Evolutionary conservation across 225 moss, liverwort and hornwort species (phyloP).

Genomic region (Anthoceros angustus): DNA sequence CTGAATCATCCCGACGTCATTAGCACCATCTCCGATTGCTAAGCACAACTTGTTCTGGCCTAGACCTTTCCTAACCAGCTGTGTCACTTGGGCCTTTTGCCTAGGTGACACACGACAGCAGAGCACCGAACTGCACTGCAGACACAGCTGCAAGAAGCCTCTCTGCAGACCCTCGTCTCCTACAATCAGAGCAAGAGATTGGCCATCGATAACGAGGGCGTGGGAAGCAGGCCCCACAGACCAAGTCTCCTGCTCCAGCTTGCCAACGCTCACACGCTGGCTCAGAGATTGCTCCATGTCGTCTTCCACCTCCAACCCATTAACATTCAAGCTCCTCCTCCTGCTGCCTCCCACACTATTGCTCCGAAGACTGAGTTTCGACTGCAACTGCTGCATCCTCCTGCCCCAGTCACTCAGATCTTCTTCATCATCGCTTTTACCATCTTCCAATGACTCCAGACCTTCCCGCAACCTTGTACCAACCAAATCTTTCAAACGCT

Average conservation of each 20-base stretch:
- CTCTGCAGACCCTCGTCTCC: constrained; percentile 47
- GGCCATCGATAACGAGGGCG: constrained; percentile 80
- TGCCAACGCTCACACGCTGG: constrained; percentile 1
- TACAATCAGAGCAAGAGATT: constrained; percentile 61
- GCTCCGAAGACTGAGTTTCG: neutral
- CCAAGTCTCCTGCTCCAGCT: constrained; percentile 12
- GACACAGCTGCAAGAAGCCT: constrained; percentile 57
- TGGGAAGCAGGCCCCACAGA: constrained; percentile 10
- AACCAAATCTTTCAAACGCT: constrained; percentile 21
- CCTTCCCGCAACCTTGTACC: constrained; percentile 24
- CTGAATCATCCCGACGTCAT: constrained; percentile 98
- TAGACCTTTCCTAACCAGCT: constrained; percentile 61
- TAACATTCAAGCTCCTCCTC: neutral
- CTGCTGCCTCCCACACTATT: neutral
- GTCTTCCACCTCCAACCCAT: neutral
- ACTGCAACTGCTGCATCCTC: neutral
- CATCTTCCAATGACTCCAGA: neutral
- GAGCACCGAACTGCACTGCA: constrained; percentile 65
- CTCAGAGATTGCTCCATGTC: constrained; percentile 7
- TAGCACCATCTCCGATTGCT: constrained; percentile 90
- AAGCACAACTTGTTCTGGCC: constrained; percentile 64
- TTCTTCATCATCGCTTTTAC: neutral
- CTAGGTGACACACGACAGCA: constrained; percentile 88
- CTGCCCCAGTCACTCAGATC: neutral
- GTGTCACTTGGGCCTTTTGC: constrained; percentile 84